Base-by-base conservation (phyloP, 1,284 basidiomycete genomes). In the Puccinia novopanici region DNA sequence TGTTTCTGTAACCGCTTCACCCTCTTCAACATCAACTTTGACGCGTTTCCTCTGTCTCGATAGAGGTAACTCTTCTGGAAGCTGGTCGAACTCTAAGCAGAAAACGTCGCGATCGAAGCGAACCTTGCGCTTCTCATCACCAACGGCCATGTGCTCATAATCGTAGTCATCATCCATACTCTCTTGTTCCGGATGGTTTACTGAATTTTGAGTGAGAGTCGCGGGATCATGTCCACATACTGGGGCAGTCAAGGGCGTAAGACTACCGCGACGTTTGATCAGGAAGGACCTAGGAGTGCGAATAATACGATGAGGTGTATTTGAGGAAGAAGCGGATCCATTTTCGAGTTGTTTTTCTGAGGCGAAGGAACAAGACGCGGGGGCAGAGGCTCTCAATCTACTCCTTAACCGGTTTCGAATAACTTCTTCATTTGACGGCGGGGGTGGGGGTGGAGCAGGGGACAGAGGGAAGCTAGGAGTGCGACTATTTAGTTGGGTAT, bases 101-200 rank as follows among this genome's bases (percentile, higher is more conserved):
- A 78, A 78, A 5, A 78, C 76, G 22, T 78, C 76, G n/a, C 40
- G 37, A 61, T 78, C 76, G 57, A 78, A 78, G 24, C 76, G 48
- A 37, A 78, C 76, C 70, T 78, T 78, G 15, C 76, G 48, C 55
- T 78, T 78, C 12, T 42, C 54, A 34, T 52, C 50, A 5, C 24
- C 45, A 2, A 37, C 45, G n/a, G 19, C 27, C 48, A 52, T 34
- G 9, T 37, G 22, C 4, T 65, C 61, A 40, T 65, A 65, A 65
- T 40, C 61, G 19, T 65, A 24, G 24, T 65, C 61, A 37, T 40
- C 34, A 5, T 52, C 45, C 2, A 27, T 22, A 37, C 59, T 34
- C 22, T 70, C 52, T 15, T 57, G 9, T 10, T 68, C 63, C n/a
- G 34, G 19, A 22, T 42, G 19, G 13, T 48, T 59, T 15, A 45